Percentiles rank a stretch among this genome's conserved stretches.
phyloP scores from a whole-genome alignment of 352 stramenopile genomes.

The Stramenopiles sp. region DNA sequence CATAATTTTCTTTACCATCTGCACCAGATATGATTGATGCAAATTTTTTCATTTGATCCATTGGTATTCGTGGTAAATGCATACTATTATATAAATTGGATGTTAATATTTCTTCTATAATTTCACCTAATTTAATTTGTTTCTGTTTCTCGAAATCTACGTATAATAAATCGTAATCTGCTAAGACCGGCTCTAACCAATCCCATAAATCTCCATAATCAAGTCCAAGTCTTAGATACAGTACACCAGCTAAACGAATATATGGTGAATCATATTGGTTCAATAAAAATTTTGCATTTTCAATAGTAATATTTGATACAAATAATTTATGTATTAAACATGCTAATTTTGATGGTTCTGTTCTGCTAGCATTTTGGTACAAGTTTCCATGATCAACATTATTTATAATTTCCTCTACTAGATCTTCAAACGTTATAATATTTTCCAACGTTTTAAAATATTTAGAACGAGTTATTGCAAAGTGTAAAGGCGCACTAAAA shows the following conservation, averaged over 20 bases:
- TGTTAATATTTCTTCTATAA: neutral
- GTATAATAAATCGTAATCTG: neutral
- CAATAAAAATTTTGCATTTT: neutral
- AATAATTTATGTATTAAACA: neutral
- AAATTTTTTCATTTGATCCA: neutral
- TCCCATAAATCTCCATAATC: neutral
- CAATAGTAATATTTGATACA: neutral
- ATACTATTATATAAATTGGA: neutral
- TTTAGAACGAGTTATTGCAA: neutral
- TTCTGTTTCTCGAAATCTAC: neutral
- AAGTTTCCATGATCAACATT: neutral
- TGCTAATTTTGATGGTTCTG: neutral
- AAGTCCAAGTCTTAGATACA: neutral
- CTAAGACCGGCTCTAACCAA: neutral
- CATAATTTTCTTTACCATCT: neutral
- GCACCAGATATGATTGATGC: neutral
- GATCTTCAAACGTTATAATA: neutral
- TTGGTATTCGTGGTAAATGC: slow-evolving; percentile 1
- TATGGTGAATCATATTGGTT: slow-evolving; percentile 9
- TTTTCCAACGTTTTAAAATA: neutral
- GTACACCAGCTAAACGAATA: neutral
- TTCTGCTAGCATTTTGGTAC: neutral
- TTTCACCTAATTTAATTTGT: neutral
- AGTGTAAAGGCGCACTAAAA: neutral
- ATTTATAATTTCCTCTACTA: neutral